Base-by-base conservation (phyloP, 2,329 filamentous ascomycete species). In the Fusarium torulosum region DNA sequence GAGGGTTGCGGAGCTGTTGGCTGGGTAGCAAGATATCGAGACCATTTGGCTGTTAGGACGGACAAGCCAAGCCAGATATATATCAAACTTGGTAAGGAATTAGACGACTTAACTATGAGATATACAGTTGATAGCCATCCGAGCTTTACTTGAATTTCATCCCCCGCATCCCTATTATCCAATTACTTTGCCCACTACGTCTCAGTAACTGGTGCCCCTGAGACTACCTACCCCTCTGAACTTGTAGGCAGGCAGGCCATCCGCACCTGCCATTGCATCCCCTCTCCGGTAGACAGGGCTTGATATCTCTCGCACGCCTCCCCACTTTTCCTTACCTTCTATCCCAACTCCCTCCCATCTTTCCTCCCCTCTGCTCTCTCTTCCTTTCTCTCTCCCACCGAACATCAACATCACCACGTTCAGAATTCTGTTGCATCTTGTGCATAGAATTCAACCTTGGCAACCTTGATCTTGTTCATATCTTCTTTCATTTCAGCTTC, bases 401-500 rank as follows among this genome's bases (percentile, higher is more conserved):
- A 65, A 55, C 65, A 62, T 49, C 46, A 47, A 59, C 60, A 64
- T 59, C 47, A 55, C 42, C 57, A 52, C 37, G 8, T 59, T 67
- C 55, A 43, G 35, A 25, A 20, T 65, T 66, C 59, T 40, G 61
- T 65, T 56, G 46, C 31, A 27, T 23, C 35, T 49, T 64, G 20
- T 46, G 58, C 53, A 37, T 37, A 42, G 41, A 27, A 41, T n/a
- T 21, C 50, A 59, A 53, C 55, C 65, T 68, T 67, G 56, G 60
- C 21, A 58, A 53, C 59, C 66, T 61, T 38, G 63, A 63, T 69
- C 65, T 68, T 56, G 51, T 38, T 23, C 27, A 27, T 35, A 67
- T 65, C 46, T 56, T 50, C 53, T 62, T 52, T 31, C 52, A 37
- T 47, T 66, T 57, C 41, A 52, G 57, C 56, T 66, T 66, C 63